phyloP scores from a whole-genome alignment of 2,329 filamentous ascomycete genomes.

The Penicillium sp. region DNA sequence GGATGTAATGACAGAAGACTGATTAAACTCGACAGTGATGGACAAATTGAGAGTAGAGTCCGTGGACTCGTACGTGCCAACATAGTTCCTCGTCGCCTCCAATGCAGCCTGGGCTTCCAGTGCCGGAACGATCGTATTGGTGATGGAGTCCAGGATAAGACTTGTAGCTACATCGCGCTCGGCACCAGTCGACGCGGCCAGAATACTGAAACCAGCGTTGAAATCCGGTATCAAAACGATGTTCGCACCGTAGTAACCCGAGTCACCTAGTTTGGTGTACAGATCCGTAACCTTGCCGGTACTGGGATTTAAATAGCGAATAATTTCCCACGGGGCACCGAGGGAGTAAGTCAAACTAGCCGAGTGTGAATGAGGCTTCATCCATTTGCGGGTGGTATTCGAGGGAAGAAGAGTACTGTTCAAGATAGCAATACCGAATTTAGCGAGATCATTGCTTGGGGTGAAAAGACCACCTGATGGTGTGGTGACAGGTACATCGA shows the following conservation, averaged over 20 bases:
- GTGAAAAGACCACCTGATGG: slow-evolving; percentile 26
- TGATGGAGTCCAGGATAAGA: slow-evolving; percentile 28
- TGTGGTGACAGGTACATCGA: slow-evolving; percentile 11
- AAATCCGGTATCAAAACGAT: slow-evolving; percentile 47
- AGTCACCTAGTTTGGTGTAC: slow-evolving; percentile 46
- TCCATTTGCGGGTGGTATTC: slow-evolving; percentile 39
- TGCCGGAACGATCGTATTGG: slow-evolving; percentile 31
- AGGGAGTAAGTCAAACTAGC: slow-evolving; percentile 42
- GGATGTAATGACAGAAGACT: slow-evolving; percentile 7
- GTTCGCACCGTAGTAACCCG: slow-evolving; percentile 41
- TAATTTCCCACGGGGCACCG: slow-evolving; percentile 45
- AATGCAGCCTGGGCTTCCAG: slow-evolving; percentile 30
- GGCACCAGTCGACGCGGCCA: slow-evolving; percentile 33
- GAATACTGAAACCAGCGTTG: slow-evolving; percentile 43
- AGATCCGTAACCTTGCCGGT: slow-evolving; percentile 29
- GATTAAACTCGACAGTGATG: slow-evolving; percentile 21
- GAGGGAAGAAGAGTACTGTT: slow-evolving; percentile 38
- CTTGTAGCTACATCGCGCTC: slow-evolving; percentile 7
- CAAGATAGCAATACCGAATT: slow-evolving; percentile 33
- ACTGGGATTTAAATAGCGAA: slow-evolving; percentile 32
- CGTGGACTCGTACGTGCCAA: slow-evolving; percentile 29
- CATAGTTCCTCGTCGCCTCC: slow-evolving; percentile 29
- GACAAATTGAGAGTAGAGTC: slow-evolving; percentile 24
- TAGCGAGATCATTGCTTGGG: slow-evolving; percentile 39
- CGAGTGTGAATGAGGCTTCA: slow-evolving; percentile 43